Evolutionary conservation across 2,329 filamentous ascomycete species (phyloP), one percentile per base, ranked within the genome.

Genomic region (Lachnellula occidentalis): DNA sequence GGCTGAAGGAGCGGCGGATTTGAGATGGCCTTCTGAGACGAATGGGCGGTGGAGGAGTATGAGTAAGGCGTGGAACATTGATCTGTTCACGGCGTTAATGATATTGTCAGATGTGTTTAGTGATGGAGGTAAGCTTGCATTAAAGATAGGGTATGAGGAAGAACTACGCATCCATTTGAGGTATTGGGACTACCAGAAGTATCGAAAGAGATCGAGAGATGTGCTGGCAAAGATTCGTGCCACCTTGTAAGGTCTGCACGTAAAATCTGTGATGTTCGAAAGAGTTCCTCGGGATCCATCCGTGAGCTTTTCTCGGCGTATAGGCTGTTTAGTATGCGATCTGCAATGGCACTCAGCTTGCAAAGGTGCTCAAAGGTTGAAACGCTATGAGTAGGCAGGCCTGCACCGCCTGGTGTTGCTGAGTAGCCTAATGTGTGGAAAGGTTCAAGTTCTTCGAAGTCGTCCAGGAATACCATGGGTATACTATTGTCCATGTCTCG

Each of bases 1-100:
- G 1, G 74, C 71, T 0, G 72, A 70, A 1, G 67, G 66, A 4
- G 69, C 71, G 0, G 73, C 73, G 36, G 65, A 72, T 56, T 76
- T 74, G 0, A 79, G 69, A 55, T 80, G 75, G 0, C 75, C 75
- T 19, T 78, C 74, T 3, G 73, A 71, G 3, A 81, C 73, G 24
- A 81, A 79, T 0, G 78, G 78, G 6, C 76, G 76, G 56, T 81
- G 78, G 0, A 82, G 69, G 0, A 82, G 73, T 5, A 82, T 80
- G 1, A 76, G 63, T 0, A 80, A 70, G 0, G 77, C 76, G 51
- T 81, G 71, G 41, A 78, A 77, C 62, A 79, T 74, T 4, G 77
- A 71, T 39, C 57, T 59, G 22, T 3, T 14, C 1, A 1, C 9
- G 7, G 8, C 7, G 27, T 27, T 27, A 27, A 27, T 8, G 19